A percentile compares a stretch with the other conserved stretches of the same genome.
Conservation (phyloP, 116 monocot species). For the Iris pallida region DNA sequence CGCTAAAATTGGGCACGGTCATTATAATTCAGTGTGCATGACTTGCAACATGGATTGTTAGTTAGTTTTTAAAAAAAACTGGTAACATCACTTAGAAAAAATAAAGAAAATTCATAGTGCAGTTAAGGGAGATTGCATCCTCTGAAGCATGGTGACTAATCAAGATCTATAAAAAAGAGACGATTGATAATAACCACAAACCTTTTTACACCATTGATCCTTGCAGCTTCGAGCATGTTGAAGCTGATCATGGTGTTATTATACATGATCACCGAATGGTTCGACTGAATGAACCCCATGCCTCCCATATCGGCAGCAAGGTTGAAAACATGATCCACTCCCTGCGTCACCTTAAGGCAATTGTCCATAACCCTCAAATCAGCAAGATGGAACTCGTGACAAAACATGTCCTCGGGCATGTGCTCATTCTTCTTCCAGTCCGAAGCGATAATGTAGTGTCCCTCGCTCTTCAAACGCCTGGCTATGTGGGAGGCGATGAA, state of each 20-base stretch:
- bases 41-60: too few species aligned
- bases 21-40: too few species aligned
- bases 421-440: slow-evolving; percentile 99
- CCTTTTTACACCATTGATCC: slow-evolving; percentile 93
- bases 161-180: background rate
- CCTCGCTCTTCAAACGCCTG: slow-evolving; percentile 82
- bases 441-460: slow-evolving; percentile 91
- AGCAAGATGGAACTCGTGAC: slow-evolving; percentile 85
- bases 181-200: slow-evolving; percentile 8
- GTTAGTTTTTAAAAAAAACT: too few species aligned
- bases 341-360: slow-evolving; percentile 76
- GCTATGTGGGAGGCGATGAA: slow-evolving; percentile 98
- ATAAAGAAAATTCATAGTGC: too few species aligned
- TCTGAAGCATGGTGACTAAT: background rate
- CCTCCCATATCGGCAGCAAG: slow-evolving; percentile 98
- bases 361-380: slow-evolving; percentile 97
- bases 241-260: slow-evolving; percentile 99
- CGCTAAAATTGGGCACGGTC: too few species aligned
- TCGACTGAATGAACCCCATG: slow-evolving; percentile 97
- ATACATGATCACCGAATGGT: slow-evolving; percentile 97
- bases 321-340: slow-evolving; percentile 91
- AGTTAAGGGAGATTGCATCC: too few species aligned
- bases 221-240: slow-evolving; percentile 92
- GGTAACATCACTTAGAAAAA: too few species aligned
- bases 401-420: slow-evolving; percentile 96